These are phyloP conservation scores for Patellaria atrata DNA, from an alignment of 495 filamentous ascomycete species.

Conservation along the genomic window DNA sequence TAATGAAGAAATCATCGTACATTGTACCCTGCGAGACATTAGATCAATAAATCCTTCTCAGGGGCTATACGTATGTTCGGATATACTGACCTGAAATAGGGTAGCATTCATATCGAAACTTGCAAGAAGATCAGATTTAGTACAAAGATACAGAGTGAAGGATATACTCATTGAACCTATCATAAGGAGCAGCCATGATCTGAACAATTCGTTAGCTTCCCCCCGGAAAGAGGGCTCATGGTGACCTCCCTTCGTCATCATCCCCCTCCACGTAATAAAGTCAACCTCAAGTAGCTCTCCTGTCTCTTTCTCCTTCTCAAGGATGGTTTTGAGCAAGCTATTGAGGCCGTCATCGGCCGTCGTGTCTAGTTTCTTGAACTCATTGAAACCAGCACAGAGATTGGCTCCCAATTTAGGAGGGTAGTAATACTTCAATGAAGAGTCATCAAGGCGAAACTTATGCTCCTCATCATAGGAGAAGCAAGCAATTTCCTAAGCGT, in stretches of 20 bases:
- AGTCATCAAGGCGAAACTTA: slow-evolving; percentile 57
- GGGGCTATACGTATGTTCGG: slow-evolving; percentile 5
- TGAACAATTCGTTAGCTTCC: slow-evolving; percentile 21
- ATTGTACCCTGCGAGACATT: slow-evolving; percentile 51
- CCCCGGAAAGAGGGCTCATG: neutral
- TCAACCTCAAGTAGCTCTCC: slow-evolving; percentile 56
- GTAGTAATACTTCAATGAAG: slow-evolving; percentile 79
- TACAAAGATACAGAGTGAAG: neutral
- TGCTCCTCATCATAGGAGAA: slow-evolving; percentile 86
- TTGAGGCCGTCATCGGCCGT: slow-evolving; percentile 76
- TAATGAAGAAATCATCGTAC: slow-evolving; percentile 34
- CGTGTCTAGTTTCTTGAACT: slow-evolving; percentile 72
- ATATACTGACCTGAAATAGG: slow-evolving; percentile 56
- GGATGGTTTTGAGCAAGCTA: slow-evolving; percentile 62
- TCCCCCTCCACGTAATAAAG: slow-evolving; percentile 87
- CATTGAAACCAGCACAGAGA: slow-evolving; percentile 66
- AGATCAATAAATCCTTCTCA: too few species aligned
- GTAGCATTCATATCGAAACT: slow-evolving; percentile 97
- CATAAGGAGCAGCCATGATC: slow-evolving; percentile 77
- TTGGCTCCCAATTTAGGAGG: slow-evolving; percentile 54
- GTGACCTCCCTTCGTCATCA: slow-evolving; percentile 81
- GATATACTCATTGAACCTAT: slow-evolving; percentile 58
- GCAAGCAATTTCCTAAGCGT: slow-evolving; percentile 58
- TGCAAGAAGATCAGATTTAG: slow-evolving; percentile 24
- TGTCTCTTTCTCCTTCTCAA: slow-evolving; percentile 51